Evolutionary conservation across 2,329 filamentous ascomycete species (phyloP), one percentile per base, ranked within the genome.

Genomic region (Fusarium zealandicum): DNA sequence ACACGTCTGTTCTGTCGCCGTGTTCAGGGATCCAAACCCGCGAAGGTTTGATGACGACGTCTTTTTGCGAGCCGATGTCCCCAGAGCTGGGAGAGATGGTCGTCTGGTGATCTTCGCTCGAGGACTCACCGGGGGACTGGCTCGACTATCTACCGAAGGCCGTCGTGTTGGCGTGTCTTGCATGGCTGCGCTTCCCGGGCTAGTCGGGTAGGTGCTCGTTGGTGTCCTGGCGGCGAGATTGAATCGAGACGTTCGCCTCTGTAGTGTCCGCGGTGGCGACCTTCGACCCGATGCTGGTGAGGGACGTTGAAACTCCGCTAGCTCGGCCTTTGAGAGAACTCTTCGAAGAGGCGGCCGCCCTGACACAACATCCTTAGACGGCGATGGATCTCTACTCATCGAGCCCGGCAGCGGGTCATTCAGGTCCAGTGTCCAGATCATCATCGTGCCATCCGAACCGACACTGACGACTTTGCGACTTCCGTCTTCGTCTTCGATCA

Each of bases 321-420:
- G 78, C 67, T 98, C 93, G 1, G 89, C 88, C 65, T 90, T 92
- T 2, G 93, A 96, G 27, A 98, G 79, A 8, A 99, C 90, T 49
- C 90, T 89, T 46, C 95, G 84, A 28, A 98, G 76, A 4, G 93
- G 93, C 30, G 89, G 90, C 25, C 87, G 86, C 31, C 81, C 79
- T 1, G 84, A 78, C 2, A 83, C 77, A 16, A 64, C 63, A 4
- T 80, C 78, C 64, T 84, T 84, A 20, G 76, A 74, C 1, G 83
- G 83, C 1, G 83, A 85, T 6, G 81, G 76, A 54, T 84, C 82
- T 59, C 82, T 78, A 66, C 75, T 80, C 61, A 71, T 69, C 32
- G 76, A 72, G 2, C 73, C 72, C 31, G 71, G 70, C 4, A 70
- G 63, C 8, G 73, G 69, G 36, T 84, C 80, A 35, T 78, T 76